Evolutionary conservation across 2,329 filamentous ascomycete genomes (phyloP).

Genomic region (Hymenoscyphus albidus): DNA sequence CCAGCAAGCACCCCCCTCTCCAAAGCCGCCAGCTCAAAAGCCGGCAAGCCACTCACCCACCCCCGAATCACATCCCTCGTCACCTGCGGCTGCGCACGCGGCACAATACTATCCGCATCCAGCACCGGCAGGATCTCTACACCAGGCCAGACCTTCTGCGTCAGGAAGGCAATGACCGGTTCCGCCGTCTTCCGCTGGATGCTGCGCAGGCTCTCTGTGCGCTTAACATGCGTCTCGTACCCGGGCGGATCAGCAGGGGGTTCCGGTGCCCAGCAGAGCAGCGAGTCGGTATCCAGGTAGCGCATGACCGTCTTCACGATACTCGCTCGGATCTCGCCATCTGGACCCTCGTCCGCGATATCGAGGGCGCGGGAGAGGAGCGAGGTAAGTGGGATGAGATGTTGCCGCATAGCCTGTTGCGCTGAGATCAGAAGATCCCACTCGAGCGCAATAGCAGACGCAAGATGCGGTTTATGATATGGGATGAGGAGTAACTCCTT

Average conservation of each 20-base stretch:
- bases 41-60: slow-evolving; percentile 69
- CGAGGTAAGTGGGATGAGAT: slow-evolving; percentile 87
- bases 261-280: slow-evolving; percentile 81
- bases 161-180: slow-evolving; percentile 69
- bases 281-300: slow-evolving; percentile 87
- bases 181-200: slow-evolving; percentile 67
- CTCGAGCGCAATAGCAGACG: slow-evolving; percentile 81
- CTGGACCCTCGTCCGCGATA: slow-evolving; percentile 63
- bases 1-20: slow-evolving; percentile 80
- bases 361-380: slow-evolving; percentile 80
- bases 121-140: slow-evolving; percentile 76
- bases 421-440: slow-evolving; percentile 84
- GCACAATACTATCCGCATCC: slow-evolving; percentile 73
- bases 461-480: slow-evolving; percentile 71
- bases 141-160: slow-evolving; percentile 75
- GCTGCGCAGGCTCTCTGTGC: slow-evolving; percentile 60
- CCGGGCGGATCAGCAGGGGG: slow-evolving; percentile 46
- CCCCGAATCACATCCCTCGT: slow-evolving; percentile 73
- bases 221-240: slow-evolving; percentile 41
- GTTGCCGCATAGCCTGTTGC: slow-evolving; percentile 78
- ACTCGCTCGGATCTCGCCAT: slow-evolving; percentile 51
- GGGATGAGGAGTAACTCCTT: slow-evolving; percentile 72
- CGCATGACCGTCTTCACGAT: slow-evolving; percentile 70
- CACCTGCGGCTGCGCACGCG: slow-evolving; percentile 64
- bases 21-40: slow-evolving; percentile 81